Evolutionary conservation across 2,329 filamentous ascomycete species (phyloP).

Genomic region (Trichoderma asperellum): DNA sequence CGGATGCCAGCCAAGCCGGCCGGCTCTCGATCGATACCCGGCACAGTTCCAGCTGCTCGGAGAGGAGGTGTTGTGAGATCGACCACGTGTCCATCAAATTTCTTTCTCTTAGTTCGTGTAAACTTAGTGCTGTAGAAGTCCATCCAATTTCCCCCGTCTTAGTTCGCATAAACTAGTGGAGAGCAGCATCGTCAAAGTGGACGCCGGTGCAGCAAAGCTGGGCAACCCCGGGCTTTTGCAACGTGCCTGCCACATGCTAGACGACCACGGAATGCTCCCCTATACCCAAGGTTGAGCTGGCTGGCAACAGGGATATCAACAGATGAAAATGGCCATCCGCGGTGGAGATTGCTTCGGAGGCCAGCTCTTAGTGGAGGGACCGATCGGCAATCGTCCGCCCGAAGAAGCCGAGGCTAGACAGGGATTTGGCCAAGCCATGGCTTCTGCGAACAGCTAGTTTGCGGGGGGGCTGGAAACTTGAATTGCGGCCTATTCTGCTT

Average conservation of each 20-base stretch:
- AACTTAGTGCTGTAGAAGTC: not conserved
- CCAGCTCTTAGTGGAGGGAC: not conserved
- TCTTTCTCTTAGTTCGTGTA: not conserved
- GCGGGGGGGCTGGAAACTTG: conserved; percentile 1
- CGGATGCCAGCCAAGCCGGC: too few species aligned
- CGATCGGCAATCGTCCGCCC: not conserved
- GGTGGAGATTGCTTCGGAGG: not conserved
- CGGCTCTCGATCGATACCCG: too few species aligned
- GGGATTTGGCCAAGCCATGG: not conserved
- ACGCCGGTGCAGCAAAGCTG: not conserved
- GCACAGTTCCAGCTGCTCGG: too few species aligned
- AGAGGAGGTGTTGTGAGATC: too few species aligned
- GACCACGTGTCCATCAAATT: not conserved
- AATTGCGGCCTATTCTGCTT: not conserved
- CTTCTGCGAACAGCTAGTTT: not conserved
- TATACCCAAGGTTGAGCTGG: not conserved
- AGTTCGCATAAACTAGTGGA: not conserved
- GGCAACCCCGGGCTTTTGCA: not conserved
- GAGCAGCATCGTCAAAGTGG: not conserved
- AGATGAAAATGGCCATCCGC: not conserved
- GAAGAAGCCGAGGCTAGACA: conserved; percentile 13
- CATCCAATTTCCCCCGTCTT: not conserved
- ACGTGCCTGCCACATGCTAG: not conserved
- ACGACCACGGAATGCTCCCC: not conserved
- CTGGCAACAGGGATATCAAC: not conserved